phyloP scores from a whole-genome alignment of 1,284 basidiomycete species.

The Xerocomus amazonicus region DNA sequence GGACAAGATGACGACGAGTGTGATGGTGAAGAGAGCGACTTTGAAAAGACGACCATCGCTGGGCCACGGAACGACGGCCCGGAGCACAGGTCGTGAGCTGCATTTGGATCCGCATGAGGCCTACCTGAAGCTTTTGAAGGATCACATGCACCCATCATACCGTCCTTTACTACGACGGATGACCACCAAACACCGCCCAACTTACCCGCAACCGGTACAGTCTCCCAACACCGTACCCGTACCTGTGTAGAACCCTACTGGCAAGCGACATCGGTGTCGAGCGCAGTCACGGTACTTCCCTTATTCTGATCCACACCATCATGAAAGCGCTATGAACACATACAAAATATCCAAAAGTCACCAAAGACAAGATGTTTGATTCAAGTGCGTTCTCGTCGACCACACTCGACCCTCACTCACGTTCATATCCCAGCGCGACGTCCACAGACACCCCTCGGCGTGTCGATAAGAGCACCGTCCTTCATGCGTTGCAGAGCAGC shows the following conservation, averaged over 20 bases:
- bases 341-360: slow-evolving; percentile 91
- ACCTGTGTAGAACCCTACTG: too few species aligned
- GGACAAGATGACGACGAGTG: too few species aligned
- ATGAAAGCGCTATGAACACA: slow-evolving; percentile 90
- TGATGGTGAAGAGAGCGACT: too few species aligned
- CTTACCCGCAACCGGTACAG: too few species aligned
- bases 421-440: slow-evolving; percentile 54
- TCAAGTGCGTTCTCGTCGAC: slow-evolving; percentile 70
- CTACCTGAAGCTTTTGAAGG: too few species aligned
- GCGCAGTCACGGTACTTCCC: neutral
- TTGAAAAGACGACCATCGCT: too few species aligned
- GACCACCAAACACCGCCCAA: too few species aligned
- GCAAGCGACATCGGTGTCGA: slow-evolving; percentile 1
- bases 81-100: slow-evolving; percentile 50
- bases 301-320: slow-evolving; percentile 20
- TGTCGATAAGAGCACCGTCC: slow-evolving; percentile 77
- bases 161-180: too few species aligned
- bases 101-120: too few species aligned
- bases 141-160: too few species aligned
- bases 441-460: slow-evolving; percentile 83
- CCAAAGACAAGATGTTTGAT: slow-evolving; percentile 89
- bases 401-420: neutral
- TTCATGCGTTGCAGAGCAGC: slow-evolving; percentile 71
- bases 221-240: too few species aligned
- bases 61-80: too few species aligned